These are phyloP conservation scores for Plasmodium berghei DNA, from an alignment of 169 alveolate species.

Conservation along the genomic window DNA sequence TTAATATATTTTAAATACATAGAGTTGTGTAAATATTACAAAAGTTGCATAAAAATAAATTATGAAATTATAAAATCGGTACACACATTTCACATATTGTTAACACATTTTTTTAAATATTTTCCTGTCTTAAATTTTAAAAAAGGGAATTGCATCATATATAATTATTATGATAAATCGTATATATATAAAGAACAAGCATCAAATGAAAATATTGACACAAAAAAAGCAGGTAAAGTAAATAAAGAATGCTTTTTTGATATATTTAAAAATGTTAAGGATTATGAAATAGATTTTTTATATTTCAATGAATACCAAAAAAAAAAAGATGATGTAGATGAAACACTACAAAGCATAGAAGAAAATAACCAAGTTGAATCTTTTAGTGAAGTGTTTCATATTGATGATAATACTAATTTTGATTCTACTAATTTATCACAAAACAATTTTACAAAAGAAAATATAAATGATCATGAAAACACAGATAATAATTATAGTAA, in stretches of 20 bases:
- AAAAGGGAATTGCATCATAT: constrained; percentile 37
- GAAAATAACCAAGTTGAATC: constrained; percentile 28
- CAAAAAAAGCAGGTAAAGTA: not conserved
- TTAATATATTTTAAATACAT: constrained; percentile 27
- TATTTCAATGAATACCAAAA: constrained; percentile 22
- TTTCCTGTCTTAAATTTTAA: constrained; percentile 52
- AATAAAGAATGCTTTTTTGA: constrained; percentile 9
- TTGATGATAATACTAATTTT: not conserved
- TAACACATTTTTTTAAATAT: constrained; percentile 67
- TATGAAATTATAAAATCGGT: constrained; percentile 44
- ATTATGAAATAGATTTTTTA: constrained; percentile 60
- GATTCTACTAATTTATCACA: constrained; percentile 4
- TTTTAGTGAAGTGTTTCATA: constrained; percentile 26
- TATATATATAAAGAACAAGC: constrained; percentile 19
- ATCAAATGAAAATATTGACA: constrained; percentile 4
- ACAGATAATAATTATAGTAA: not conserved
- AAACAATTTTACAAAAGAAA: not conserved
- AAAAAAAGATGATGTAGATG: constrained; percentile 27
- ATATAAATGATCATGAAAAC: not conserved
- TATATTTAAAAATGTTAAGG: constrained; percentile 65
- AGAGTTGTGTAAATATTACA: constrained; percentile 46
- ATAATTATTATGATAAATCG: constrained; percentile 47
- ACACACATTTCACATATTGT: constrained; percentile 47
- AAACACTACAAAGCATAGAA: constrained; percentile 18
- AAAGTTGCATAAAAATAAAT: constrained; percentile 52